Base-by-base conservation (phyloP, 1,284 basidiomycete genomes). In the Fomitiporia mediterranea region DNA sequence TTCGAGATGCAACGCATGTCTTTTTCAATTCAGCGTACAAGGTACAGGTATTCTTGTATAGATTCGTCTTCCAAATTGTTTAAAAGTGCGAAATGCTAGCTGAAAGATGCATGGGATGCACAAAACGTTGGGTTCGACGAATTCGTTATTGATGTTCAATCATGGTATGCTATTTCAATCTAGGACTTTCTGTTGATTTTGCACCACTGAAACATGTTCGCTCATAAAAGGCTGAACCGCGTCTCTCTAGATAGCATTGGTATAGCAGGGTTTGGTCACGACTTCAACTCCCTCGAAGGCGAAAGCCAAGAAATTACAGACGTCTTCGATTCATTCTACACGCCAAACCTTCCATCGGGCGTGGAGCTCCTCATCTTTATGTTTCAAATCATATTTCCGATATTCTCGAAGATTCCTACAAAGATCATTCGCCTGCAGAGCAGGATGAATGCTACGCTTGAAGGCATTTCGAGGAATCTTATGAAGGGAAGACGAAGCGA, bases 211-310 rank as follows among this genome's bases (percentile, higher is more conserved):
- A n/a, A 43, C 23, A 19, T 43, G 42, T 9, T n/a, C 19, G 3
- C 19, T 19, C 37, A 27, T 25, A 13, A 0, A 15, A 72, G 79
- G 75, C 78, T 79, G 77, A 79, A 79, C 58, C 67, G 66, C 17
- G 67, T 79, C 21, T 72, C 79, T 0, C 71, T 83, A 4, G 82
- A 84, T 64, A 76, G 75, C 2, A 73, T 84, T 53, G 82, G 83
- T 1, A 80, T 83, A 50, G 79, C 80, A 0, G 74, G 75, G 0
- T 77, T 85, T 61, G 76, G 77, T 0, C 79, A 83, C 63, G 74
- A 83, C 60, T 84, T 84, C 61, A 73, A 74, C 3, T 69, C 79
- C 0, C 68, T 84, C 17, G 72, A 78, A 4, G 81, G 79, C 4
- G 70, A 78, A 61, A 61, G 64, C 1, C 70, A 75, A 1, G 58